These are phyloP conservation scores for Apiotrichum sp. DNA, from an alignment of 1,284 basidiomycete species.

Conservation along the genomic window DNA sequence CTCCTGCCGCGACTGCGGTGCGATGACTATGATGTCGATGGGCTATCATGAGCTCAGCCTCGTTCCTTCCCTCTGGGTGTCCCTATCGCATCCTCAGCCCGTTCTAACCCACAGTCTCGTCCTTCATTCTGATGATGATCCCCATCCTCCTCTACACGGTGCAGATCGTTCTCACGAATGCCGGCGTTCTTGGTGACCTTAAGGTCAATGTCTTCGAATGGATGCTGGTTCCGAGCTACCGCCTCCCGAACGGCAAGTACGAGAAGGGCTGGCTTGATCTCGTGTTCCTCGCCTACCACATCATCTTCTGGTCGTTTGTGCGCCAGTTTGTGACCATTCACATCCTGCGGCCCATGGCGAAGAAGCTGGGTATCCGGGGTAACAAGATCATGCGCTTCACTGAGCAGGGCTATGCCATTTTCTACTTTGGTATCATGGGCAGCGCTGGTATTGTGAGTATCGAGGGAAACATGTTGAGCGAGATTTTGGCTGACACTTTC, in stretches of 20 bases:
- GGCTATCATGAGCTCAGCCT: not conserved
- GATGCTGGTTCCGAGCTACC: conserved; percentile 71
- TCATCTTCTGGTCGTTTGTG: conserved; percentile 87
- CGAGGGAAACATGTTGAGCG: not conserved
- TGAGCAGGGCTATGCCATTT: conserved; percentile 79
- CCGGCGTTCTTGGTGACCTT: conserved; percentile 44
- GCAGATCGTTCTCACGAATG: conserved; percentile 55
- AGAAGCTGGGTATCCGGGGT: conserved; percentile 59
- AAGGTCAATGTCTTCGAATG: conserved; percentile 67
- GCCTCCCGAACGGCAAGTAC: conserved; percentile 57
- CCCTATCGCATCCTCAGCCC: no score
- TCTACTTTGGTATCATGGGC: conserved; percentile 71
- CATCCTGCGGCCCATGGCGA: conserved; percentile 65
- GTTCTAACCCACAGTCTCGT: conserved; percentile 53
- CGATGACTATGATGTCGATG: not conserved
- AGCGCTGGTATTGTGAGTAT: conserved; percentile 67
- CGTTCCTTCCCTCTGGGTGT: no score
- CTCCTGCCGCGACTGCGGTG: no score
- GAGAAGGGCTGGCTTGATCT: conserved; percentile 74
- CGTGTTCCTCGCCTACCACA: conserved; percentile 74
- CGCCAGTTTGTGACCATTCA: conserved; percentile 71
- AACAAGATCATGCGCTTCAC: conserved; percentile 74
- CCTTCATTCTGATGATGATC: conserved; percentile 67
- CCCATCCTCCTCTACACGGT: conserved; percentile 66
- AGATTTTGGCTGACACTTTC: conserved; percentile 7